Evolutionary conservation across 345 rosid genomes (phyloP).

Genomic region (Aethionema arabicum): DNA sequence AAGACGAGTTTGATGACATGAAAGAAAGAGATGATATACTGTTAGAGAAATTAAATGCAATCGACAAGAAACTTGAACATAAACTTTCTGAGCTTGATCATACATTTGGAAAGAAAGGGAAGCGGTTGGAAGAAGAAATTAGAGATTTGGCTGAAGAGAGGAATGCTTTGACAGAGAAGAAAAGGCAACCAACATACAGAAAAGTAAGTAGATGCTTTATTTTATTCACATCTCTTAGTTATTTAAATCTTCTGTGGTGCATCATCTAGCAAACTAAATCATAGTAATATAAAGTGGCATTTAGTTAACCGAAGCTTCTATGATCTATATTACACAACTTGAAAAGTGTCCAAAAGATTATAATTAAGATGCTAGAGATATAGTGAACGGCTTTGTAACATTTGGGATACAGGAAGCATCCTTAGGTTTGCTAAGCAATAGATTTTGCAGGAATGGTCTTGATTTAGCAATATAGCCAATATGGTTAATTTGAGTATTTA

Average conservation of each 20-base stretch:
- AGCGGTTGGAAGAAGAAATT: conserved; percentile 87
- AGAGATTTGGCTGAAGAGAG: conserved; percentile 91
- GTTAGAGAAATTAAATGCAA: conserved; percentile 67
- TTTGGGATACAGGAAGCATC: neutral
- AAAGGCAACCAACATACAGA: conserved; percentile 73
- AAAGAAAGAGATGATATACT: conserved; percentile 80
- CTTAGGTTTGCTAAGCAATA: conserved; percentile 5
- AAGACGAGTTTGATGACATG: conserved; percentile 92
- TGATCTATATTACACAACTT: conserved; percentile 5
- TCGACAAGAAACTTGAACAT: conserved; percentile 80
- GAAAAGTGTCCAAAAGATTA: neutral
- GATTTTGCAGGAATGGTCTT: neutral
- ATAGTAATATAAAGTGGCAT: neutral
- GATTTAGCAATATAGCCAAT: neutral
- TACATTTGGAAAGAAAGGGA: conserved; percentile 93
- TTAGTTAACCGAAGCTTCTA: neutral
- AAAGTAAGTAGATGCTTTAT: conserved; percentile 49
- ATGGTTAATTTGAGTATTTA: neutral
- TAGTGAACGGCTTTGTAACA: neutral
- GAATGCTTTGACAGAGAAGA: conserved; percentile 85
- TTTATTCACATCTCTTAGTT: neutral
- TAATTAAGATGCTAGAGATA: conserved; percentile 1
- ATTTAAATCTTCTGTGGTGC: neutral
- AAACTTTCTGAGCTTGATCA: conserved; percentile 84
- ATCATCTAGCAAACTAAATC: neutral